These are phyloP conservation scores for Butyriboletus appendiculatus DNA, from an alignment of 1,284 basidiomycete genomes.

Conservation along the genomic window DNA sequence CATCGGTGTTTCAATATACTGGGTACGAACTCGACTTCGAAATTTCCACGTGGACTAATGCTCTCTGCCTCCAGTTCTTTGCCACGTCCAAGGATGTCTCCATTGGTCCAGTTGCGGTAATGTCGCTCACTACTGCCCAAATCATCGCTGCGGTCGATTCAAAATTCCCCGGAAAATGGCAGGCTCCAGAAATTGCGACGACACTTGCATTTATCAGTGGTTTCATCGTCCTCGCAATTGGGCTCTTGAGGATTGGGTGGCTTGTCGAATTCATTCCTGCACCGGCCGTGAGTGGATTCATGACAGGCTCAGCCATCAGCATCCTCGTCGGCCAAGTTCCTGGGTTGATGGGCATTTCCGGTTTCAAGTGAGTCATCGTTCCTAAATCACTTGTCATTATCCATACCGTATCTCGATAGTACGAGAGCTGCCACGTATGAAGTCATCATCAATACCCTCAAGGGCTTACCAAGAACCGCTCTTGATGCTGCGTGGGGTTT, in stretches of 20 bases:
- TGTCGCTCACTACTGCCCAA: slow-evolving; percentile 90
- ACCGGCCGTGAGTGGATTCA: slow-evolving; percentile 92
- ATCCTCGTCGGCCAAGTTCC: slow-evolving; percentile 87
- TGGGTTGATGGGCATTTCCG: slow-evolving; percentile 80
- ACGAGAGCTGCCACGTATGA: slow-evolving; percentile 84
- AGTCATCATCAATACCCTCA: slow-evolving; percentile 92
- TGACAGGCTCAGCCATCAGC: slow-evolving; percentile 90
- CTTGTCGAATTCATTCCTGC: slow-evolving; percentile 93
- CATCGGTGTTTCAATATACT: slow-evolving; percentile 83
- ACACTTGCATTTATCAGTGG: slow-evolving; percentile 88
- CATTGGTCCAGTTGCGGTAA: slow-evolving; percentile 96
- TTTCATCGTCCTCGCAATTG: slow-evolving; percentile 91
- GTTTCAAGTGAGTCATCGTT: slow-evolving; percentile 65
- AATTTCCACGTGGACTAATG: slow-evolving; percentile 11
- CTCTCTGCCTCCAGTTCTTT: slow-evolving; percentile 58
- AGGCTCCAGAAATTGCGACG: slow-evolving; percentile 78
- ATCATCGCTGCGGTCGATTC: slow-evolving; percentile 71
- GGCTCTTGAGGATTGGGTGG: slow-evolving; percentile 92
- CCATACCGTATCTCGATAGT: slow-evolving; percentile 40
- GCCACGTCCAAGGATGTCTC: slow-evolving; percentile 96
- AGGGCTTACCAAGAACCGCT: slow-evolving; percentile 69
- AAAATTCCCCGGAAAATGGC: slow-evolving; percentile 55
- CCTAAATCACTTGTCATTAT: neutral
- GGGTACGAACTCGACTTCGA: slow-evolving; percentile 49
- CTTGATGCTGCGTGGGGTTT: slow-evolving; percentile 93